A percentile compares a stretch with the other conserved stretches of the same genome.
Evolutionary conservation across 2,329 filamentous ascomycete species (phyloP).

Genomic region (Stagonosporopsis vannaccii): DNA sequence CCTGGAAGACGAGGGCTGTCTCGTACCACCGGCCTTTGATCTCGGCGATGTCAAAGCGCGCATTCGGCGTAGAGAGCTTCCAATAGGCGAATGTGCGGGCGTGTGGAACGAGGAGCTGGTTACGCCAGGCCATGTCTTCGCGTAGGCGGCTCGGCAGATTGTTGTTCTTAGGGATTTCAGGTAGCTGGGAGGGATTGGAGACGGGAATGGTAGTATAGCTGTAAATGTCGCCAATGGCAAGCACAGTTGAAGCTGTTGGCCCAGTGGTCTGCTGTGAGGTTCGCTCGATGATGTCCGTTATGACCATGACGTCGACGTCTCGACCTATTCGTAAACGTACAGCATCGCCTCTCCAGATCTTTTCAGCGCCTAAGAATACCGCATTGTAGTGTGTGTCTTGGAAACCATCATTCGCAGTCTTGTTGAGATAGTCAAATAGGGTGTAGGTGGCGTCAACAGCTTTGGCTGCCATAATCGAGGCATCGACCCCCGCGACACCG

Average conservation of each 20-base stretch:
- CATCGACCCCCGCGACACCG: constrained; percentile 62
- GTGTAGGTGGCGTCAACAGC: constrained; percentile 63
- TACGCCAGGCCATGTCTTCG: constrained; percentile 60
- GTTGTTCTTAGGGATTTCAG: constrained; percentile 49
- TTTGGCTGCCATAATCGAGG: constrained; percentile 65
- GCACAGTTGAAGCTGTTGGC: constrained; percentile 42
- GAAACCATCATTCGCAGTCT: constrained; percentile 42
- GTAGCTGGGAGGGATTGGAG: constrained; percentile 40
- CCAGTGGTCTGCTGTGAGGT: constrained; percentile 24
- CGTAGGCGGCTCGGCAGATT: constrained; percentile 60
- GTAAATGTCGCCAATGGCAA: constrained; percentile 61
- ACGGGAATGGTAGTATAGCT: constrained; percentile 51
- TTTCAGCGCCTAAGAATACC: constrained; percentile 65
- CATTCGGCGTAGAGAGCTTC: constrained; percentile 49
- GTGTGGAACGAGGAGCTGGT: constrained; percentile 51
- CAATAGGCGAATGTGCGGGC: constrained; percentile 51
- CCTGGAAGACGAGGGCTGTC: constrained; percentile 57
- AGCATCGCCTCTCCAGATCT: constrained; percentile 66
- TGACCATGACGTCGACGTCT: constrained; percentile 58
- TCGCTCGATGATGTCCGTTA: constrained; percentile 55
- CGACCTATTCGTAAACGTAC: constrained; percentile 59
- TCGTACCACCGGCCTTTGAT: constrained; percentile 70
- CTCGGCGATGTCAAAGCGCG: constrained; percentile 54
- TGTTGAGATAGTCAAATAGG: constrained; percentile 58
- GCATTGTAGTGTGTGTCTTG: constrained; percentile 60